These are phyloP conservation scores for Aureobasidium sp. DNA, from an alignment of 2,329 filamentous ascomycete species.

Conservation along the genomic window DNA sequence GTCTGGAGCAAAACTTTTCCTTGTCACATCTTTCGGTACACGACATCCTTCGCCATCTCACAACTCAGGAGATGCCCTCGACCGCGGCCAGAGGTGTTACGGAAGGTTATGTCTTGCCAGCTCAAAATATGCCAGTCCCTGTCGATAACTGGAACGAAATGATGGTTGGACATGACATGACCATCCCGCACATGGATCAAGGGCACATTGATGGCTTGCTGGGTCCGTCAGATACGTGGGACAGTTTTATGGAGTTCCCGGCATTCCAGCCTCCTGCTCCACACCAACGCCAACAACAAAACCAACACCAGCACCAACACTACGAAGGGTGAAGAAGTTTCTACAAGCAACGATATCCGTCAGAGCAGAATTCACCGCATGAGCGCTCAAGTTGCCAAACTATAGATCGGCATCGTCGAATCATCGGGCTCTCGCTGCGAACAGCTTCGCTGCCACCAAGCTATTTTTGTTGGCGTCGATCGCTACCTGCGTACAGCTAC, in stretches of 20 bases:
- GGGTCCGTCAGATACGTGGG: background rate
- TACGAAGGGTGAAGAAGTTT: background rate
- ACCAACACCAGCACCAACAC: background rate
- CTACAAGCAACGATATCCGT: background rate
- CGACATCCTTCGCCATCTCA: slow-evolving; percentile 5
- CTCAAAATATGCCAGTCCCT: background rate
- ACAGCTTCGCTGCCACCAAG: too few relatives aligned
- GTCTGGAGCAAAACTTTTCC: background rate
- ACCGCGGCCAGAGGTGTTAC: background rate
- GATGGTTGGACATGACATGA: background rate
- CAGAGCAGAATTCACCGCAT: background rate
- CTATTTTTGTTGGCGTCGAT: too few relatives aligned
- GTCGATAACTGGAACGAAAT: background rate
- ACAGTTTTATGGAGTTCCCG: slow-evolving; percentile 8
- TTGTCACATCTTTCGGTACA: slow-evolving; percentile 2
- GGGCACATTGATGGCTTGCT: slow-evolving; percentile 1
- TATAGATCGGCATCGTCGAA: too few relatives aligned
- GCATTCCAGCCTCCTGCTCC: background rate
- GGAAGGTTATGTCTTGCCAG: background rate
- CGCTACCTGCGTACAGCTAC: too few relatives aligned
- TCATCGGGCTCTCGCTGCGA: too few relatives aligned
- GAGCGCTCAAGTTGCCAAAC: too few relatives aligned
- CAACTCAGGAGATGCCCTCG: background rate
- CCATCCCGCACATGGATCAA: background rate
- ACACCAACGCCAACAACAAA: background rate